Conservation (phyloP, 1,284 basidiomycete genomes). For the Tilletiaria anomala region DNA sequence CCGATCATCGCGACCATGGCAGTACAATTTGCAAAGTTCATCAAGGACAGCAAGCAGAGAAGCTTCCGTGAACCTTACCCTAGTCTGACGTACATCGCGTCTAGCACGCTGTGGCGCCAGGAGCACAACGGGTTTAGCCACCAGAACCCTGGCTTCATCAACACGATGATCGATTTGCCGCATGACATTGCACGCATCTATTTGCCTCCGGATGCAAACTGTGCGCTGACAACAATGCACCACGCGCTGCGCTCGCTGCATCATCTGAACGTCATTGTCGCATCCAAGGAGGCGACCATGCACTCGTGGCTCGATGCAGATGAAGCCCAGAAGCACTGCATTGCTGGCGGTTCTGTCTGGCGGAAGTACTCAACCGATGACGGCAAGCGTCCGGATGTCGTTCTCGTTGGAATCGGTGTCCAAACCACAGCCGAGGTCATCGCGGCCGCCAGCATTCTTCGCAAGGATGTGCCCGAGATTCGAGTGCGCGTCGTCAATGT, state of each 20-base stretch:
- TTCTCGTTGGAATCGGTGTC: constrained; percentile 44
- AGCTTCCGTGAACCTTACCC: constrained; percentile 58
- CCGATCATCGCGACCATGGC: constrained; percentile 46
- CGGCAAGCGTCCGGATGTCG: constrained; percentile 45
- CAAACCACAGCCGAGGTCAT: constrained; percentile 45
- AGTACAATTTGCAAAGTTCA: constrained; percentile 64
- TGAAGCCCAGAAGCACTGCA: constrained; percentile 40
- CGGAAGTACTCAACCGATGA: constrained; percentile 42
- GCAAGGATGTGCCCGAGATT: constrained; percentile 33
- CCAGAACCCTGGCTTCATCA: constrained; percentile 76
- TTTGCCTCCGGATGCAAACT: constrained; percentile 77
- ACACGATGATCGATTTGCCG: constrained; percentile 63
- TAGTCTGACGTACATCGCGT: constrained; percentile 74
- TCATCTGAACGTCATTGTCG: constrained; percentile 71
- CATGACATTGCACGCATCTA: constrained; percentile 63
- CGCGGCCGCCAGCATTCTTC: constrained; percentile 27
- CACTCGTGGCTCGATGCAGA: constrained; percentile 37
- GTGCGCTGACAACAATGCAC: constrained; percentile 57
- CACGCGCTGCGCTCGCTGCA: constrained; percentile 70
- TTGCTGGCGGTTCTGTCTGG: constrained; percentile 42
- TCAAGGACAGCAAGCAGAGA: constrained; percentile 56
- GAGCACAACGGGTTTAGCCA: constrained; percentile 46
- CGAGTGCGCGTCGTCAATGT: constrained; percentile 36
- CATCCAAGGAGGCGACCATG: constrained; percentile 51
- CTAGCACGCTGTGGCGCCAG: constrained; percentile 61